Percentiles rank a stretch among this genome's conserved stretches.
Evolutionary conservation across 1,284 basidiomycete species (phyloP).

Genomic region (Peniophora sp.): DNA sequence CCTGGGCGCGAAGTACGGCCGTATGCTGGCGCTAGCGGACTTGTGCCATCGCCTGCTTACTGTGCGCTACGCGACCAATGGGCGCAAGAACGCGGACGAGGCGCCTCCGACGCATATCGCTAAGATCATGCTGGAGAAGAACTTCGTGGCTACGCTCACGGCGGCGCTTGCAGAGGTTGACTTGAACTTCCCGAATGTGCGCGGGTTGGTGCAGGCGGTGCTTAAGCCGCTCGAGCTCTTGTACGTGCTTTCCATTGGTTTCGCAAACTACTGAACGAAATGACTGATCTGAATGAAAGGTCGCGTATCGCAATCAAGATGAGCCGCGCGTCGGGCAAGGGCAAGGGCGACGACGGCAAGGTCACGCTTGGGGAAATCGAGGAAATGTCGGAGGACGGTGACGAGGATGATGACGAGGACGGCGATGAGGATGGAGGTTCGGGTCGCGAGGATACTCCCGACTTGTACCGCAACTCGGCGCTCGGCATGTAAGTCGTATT

Average conservation of each 20-base stretch:
- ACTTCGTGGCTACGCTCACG: constrained; percentile 87
- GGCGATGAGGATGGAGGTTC: constrained; percentile 20
- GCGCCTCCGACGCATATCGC: constrained; percentile 88
- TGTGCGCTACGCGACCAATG: constrained; percentile 45
- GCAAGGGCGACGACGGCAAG: constrained; percentile 51
- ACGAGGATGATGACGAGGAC: constrained; percentile 43
- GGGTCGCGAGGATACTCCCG: constrained; percentile 76
- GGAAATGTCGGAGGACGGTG: constrained; percentile 50
- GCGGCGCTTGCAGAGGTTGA: constrained; percentile 89
- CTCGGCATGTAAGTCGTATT: constrained; percentile 76
- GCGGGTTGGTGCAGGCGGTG: constrained; percentile 77
- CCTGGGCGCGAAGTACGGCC: constrained; percentile 79
- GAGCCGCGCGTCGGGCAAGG: constrained; percentile 74
- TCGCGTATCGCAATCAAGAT: constrained; percentile 97
- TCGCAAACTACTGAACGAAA: neutral
- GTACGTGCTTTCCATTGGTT: constrained; percentile 35
- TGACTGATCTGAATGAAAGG: constrained; percentile 30
- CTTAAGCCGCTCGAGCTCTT: constrained; percentile 87
- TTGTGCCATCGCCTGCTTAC: constrained; percentile 85
- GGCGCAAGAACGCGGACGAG: constrained; percentile 57
- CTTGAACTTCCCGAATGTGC: constrained; percentile 91
- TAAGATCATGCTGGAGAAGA: constrained; percentile 98
- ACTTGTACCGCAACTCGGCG: constrained; percentile 94
- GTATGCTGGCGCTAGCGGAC: constrained; percentile 82
- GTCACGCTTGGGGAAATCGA: constrained; percentile 50